phyloP scores from a whole-genome alignment of 345 rosid species.

The Ceriops zippeliana region DNA sequence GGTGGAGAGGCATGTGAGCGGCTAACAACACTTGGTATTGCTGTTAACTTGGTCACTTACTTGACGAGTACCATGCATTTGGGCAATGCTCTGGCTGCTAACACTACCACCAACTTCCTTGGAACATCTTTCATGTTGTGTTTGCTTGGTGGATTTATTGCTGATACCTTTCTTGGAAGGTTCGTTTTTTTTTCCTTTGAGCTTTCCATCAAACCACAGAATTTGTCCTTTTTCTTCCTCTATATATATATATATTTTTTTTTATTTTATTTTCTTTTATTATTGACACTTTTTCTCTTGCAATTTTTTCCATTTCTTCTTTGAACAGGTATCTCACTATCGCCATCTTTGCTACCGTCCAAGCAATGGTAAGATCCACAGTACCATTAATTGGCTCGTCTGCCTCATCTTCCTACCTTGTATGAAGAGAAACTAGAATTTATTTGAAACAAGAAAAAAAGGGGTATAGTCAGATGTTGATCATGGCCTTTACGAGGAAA shows the following conservation, averaged over 20 bases:
- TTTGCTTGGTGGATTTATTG: conserved; percentile 86
- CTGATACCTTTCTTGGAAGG: conserved; percentile 98
- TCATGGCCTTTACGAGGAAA: too few species aligned
- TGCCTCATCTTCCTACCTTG: too few species aligned
- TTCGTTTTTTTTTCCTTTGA: neutral
- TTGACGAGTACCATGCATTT: conserved; percentile 88
- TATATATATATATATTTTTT: too few species aligned
- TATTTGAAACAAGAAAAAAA: too few species aligned
- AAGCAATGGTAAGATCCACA: conserved; percentile 55
- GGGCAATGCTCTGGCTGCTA: conserved; percentile 82
- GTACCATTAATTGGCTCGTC: too few species aligned
- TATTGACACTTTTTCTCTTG: neutral
- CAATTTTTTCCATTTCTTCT: conserved; percentile 4
- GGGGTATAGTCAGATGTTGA: too few species aligned
- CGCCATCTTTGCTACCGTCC: conserved; percentile 77
- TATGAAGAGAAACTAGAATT: neutral
- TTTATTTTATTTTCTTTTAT: neutral
- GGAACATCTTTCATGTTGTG: conserved; percentile 98
- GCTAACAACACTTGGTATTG: conserved; percentile 92
- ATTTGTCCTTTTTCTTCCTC: too few species aligned
- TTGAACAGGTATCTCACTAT: conserved; percentile 68
- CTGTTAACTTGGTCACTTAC: conserved; percentile 89
- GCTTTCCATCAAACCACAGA: neutral
- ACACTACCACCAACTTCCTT: conserved; percentile 80
- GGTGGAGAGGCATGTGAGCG: conserved; percentile 85